These are phyloP conservation scores for Fraxinus excelsior DNA, from an alignment of 257 asterid species.

Conservation along the genomic window DNA sequence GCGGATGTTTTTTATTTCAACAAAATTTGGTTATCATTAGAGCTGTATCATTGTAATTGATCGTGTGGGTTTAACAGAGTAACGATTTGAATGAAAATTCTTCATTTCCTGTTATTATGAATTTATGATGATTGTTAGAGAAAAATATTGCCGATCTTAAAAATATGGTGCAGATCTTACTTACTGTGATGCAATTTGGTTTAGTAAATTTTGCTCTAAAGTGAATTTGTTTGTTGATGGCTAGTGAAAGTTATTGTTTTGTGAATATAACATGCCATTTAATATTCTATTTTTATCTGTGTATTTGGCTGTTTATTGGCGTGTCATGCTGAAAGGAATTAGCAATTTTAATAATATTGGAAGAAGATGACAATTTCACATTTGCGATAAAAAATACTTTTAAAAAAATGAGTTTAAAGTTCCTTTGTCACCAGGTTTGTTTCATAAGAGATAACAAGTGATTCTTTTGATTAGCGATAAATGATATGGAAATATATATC, in stretches of 20 bases:
- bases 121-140: background rate
- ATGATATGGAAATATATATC: background rate
- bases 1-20: background rate
- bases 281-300: background rate
- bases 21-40: background rate
- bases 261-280: background rate
- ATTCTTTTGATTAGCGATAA: background rate
- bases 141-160: slow-evolving; percentile 19
- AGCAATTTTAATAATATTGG: background rate
- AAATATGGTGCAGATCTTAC: background rate
- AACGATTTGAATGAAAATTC: background rate
- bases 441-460: slow-evolving; percentile 8
- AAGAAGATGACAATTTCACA: background rate
- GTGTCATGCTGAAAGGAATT: background rate
- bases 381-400: background rate
- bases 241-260: background rate
- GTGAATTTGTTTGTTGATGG: background rate
- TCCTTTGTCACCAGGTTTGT: background rate
- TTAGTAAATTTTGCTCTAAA: background rate
- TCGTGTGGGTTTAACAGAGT: background rate
- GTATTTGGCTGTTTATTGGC: background rate
- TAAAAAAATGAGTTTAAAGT: background rate
- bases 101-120: background rate
- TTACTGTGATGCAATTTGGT: background rate
- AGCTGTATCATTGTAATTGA: background rate